A percentile compares a stretch with the other conserved stretches of the same genome.
phyloP scores from a whole-genome alignment of 768 basidiomycete genomes.

The Guyanaporus albipodus region DNA sequence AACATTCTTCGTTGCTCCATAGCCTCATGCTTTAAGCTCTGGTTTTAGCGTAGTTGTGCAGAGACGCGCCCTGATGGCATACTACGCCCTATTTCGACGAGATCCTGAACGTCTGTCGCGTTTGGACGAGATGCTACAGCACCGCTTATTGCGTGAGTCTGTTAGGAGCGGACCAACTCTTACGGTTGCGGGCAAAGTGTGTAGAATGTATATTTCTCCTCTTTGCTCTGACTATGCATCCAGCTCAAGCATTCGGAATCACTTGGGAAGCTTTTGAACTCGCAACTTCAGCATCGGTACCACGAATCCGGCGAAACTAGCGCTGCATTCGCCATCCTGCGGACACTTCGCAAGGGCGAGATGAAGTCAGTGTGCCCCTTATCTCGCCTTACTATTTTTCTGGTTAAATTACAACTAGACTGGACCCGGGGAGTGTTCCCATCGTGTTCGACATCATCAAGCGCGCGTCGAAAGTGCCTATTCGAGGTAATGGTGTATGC shows the following conservation, averaged over 20 bases:
- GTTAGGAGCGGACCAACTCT: slow-evolving; percentile 6
- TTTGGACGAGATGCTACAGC: slow-evolving; percentile 29
- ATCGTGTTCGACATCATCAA: slow-evolving; percentile 27
- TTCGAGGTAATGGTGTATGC: slow-evolving; percentile 21
- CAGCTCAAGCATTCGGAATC: slow-evolving; percentile 24
- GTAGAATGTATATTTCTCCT: slow-evolving; percentile 1
- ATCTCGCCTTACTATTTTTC: neutral
- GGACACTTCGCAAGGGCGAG: slow-evolving; percentile 20
- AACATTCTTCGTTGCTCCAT: slow-evolving; percentile 25
- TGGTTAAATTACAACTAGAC: slow-evolving; percentile 15
- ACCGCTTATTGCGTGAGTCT: slow-evolving; percentile 10
- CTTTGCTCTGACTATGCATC: slow-evolving; percentile 3
- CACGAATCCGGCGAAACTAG: slow-evolving; percentile 6
- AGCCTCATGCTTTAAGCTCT: neutral
- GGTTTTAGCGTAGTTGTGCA: slow-evolving; percentile 51
- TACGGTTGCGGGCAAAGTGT: slow-evolving; percentile 21
- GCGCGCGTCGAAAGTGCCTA: slow-evolving; percentile 18
- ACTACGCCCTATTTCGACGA: slow-evolving; percentile 46
- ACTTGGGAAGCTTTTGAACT: slow-evolving; percentile 22
- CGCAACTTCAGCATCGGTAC: slow-evolving; percentile 14
- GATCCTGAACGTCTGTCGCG: slow-evolving; percentile 45
- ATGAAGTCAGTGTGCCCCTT: slow-evolving; percentile 18
- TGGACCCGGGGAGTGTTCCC: slow-evolving; percentile 17
- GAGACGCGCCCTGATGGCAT: slow-evolving; percentile 58
- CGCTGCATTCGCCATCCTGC: slow-evolving; percentile 15